Percentiles rank a stretch among this genome's conserved stretches.
phyloP scores from a whole-genome alignment of 345 rosid genomes.

The Aurinia saxatilis region DNA sequence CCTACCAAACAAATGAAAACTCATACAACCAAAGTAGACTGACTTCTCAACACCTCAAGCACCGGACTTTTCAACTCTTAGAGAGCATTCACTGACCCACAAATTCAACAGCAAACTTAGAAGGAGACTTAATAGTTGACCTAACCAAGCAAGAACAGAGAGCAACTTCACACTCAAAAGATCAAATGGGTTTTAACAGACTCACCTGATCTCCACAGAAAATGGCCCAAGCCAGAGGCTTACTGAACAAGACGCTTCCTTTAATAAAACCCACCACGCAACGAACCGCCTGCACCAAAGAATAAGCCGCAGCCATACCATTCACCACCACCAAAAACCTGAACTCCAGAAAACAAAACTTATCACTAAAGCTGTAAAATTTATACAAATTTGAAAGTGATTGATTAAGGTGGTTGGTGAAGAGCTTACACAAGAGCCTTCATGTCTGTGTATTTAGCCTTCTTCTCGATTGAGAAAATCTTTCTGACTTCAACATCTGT shows the following conservation, averaged over 20 bases:
- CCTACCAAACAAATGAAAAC: conserved; percentile 5
- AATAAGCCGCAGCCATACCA: conserved; percentile 70
- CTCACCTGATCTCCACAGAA: conserved; percentile 91
- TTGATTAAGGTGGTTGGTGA: neutral
- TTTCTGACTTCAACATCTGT: conserved; percentile 68
- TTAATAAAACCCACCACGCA: conserved; percentile 62
- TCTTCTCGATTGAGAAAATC: conserved; percentile 67
- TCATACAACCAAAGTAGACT: neutral
- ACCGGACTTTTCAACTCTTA: neutral
- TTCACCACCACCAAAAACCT: conserved; percentile 79
- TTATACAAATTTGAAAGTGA: neutral
- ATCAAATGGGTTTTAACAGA: neutral
- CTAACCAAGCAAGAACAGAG: conserved; percentile 7
- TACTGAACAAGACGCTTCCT: conserved; percentile 61
- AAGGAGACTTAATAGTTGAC: neutral
- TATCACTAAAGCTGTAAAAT: neutral
- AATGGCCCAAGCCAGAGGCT: conserved; percentile 83
- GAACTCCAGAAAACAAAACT: conserved; percentile 4
- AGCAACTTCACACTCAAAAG: neutral
- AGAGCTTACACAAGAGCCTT: conserved; percentile 86
- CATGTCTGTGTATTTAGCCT: conserved; percentile 78
- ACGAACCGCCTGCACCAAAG: conserved; percentile 61
- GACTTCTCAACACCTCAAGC: neutral
- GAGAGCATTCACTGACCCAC: neutral
- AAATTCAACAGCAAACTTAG: neutral